Evolutionary conservation across 73 alveolate genomes (phyloP).

Genomic region (Strombidium stylifer): DNA sequence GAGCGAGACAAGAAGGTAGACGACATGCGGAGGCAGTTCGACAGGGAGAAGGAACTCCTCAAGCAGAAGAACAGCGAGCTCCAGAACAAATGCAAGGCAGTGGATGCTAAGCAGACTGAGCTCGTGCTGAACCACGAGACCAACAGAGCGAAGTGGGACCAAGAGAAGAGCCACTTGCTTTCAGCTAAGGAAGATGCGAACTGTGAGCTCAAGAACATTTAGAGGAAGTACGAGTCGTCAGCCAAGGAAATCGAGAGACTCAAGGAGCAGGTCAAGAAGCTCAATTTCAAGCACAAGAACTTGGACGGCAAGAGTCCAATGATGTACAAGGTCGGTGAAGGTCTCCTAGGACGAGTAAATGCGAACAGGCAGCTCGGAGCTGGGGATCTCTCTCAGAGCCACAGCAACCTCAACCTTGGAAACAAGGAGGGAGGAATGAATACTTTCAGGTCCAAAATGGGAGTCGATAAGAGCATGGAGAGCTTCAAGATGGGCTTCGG

Average conservation of each 20-base stretch:
- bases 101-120: conserved; percentile 77
- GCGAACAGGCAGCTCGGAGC: too few species aligned
- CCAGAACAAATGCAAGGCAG: conserved; percentile 80
- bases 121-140: conserved; percentile 70
- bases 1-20: conserved; percentile 83
- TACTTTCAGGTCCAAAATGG: too few species aligned
- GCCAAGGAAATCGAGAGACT: conserved; percentile 92
- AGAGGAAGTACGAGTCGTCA: conserved; percentile 79
- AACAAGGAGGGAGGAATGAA: too few species aligned
- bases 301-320: too few species aligned
- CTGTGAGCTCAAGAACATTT: conserved; percentile 66
- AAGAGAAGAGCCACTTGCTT: conserved; percentile 81
- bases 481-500: too few species aligned
- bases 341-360: too few species aligned
- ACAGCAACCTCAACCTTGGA: too few species aligned
- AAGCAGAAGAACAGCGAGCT: conserved; percentile 76
- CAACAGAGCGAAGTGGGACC: conserved; percentile 94
- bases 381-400: too few species aligned
- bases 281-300: too few species aligned
- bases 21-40: conserved; percentile 71
- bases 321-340: too few species aligned
- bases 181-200: conserved; percentile 78
- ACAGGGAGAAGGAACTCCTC: conserved; percentile 83
- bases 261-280: conserved; percentile 66
- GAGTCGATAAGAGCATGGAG: too few species aligned